phyloP scores from a whole-genome alignment of 441 rosid species.

The Populus hybrid region DNA sequence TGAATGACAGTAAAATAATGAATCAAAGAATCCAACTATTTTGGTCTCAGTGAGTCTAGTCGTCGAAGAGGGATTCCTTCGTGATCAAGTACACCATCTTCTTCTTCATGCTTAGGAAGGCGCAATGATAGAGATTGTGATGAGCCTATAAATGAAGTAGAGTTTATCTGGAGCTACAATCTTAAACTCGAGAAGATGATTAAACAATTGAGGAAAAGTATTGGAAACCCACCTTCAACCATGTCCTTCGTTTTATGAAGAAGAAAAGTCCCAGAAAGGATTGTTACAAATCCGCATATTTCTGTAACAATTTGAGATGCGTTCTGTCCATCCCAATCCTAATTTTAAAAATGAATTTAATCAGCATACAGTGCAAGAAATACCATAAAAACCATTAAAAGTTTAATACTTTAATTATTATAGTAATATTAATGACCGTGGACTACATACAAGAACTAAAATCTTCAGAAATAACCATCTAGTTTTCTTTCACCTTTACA shows the following conservation, averaged over 20 bases:
- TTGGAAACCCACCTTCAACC: conserved; percentile 48
- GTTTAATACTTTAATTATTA: background rate
- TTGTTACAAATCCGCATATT: conserved; percentile 78
- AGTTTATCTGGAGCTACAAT: background rate
- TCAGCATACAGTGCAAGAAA: background rate
- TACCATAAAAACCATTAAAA: background rate
- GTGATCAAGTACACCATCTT: conserved; percentile 34
- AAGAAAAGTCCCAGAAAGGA: conserved; percentile 79
- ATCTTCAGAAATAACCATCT: background rate
- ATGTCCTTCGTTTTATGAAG: conserved; percentile 87
- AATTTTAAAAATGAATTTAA: background rate
- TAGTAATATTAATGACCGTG: background rate
- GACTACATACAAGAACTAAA: background rate
- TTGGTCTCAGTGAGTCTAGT: conserved; percentile 37
- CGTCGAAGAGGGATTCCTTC: conserved; percentile 62
- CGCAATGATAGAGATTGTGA: conserved; percentile 36
- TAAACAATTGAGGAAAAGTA: background rate
- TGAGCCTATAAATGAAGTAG: conserved; percentile 39
- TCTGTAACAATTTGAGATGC: conserved; percentile 73
- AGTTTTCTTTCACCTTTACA: background rate
- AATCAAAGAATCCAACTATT: conserved; percentile 21
- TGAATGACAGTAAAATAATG: conserved; percentile 10
- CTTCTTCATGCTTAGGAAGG: conserved; percentile 38
- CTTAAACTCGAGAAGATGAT: conserved; percentile 3
- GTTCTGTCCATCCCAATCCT: conserved; percentile 83